phyloP scores from a whole-genome alignment of 106 monocot genomes.

The Apostasia ramifera region DNA sequence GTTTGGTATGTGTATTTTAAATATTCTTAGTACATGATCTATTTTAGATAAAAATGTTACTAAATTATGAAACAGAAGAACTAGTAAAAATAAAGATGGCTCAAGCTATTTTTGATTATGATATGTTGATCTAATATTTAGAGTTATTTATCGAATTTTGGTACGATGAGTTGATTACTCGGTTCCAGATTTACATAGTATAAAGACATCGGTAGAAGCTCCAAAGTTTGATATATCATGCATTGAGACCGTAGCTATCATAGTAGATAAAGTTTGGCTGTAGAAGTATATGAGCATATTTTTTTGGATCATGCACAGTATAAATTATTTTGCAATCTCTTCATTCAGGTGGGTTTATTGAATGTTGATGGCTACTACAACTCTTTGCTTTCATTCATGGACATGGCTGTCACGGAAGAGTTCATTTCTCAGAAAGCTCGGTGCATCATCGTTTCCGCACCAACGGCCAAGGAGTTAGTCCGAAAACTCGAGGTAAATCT shows the following conservation, averaged over 20 bases:
- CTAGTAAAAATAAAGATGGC: too few species aligned
- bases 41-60: not conserved
- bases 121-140: too few species aligned
- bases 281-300: too few species aligned
- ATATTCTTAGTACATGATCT: not conserved
- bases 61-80: not conserved
- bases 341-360: constrained; percentile 36
- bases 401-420: constrained; percentile 47
- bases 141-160: too few species aligned
- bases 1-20: not conserved
- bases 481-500: constrained; percentile 37
- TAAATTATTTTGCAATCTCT: too few species aligned
- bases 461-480: constrained; percentile 34
- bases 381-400: constrained; percentile 41
- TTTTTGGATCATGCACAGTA: too few species aligned
- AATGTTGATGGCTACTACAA: constrained; percentile 54
- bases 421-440: constrained; percentile 43
- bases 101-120: too few species aligned
- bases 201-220: too few species aligned
- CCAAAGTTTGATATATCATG: too few species aligned
- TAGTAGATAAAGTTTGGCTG: too few species aligned
- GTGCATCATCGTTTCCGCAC: constrained; percentile 43
- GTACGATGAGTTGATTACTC: not conserved
- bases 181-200: not conserved
- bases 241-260: too few species aligned